Evolutionary conservation across 1,284 basidiomycete genomes (phyloP), one percentile per base, ranked within the genome.

Genomic region (Pyrrhoderma noxium): DNA sequence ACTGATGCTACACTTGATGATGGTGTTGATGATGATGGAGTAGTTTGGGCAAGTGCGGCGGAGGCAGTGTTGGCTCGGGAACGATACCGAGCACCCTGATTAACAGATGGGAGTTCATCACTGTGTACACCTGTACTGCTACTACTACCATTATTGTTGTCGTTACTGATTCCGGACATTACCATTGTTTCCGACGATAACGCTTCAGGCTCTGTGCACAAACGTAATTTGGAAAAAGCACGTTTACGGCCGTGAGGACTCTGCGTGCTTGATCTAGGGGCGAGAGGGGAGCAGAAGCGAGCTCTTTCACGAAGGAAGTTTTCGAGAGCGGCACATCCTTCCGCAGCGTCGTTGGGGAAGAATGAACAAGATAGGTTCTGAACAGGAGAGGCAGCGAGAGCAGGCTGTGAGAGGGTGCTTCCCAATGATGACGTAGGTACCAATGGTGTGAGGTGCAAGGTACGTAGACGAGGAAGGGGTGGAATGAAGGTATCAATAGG

Each of bases 391-490:
- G 71, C 75, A 13, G 77, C 76, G 50, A 83, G 70, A 49, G 75
- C 73, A 22, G 76, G 66, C 60, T 55, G 54, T 14, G 54, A 37
- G 25, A 82, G 71, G 1, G 80, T 81, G 58, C 79, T 73, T 25
- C 76, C 74, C 54, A 82, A 73, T 57, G 71, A 71, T 59, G 78
- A 75, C 27, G 80, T 72, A 21, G 80, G 77, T 67, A 82, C 78
- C 65, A 76, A 76, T 0, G 79, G 76, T 3, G 76, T 73, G 60
- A 82, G 73, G 62, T 79, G 77, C 13, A 82, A 67, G 55, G 73
- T 75, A 43, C 75, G 72, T 38, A 82, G 71, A 38, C 68, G 65
- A 22, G 68, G 72, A 50, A 81, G 69, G 13, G 45, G 36, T 9
- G 48, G 49, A 2, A 42, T n/a, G 16, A 19, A n/a, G 8, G 40